Conservation (phyloP, 1,284 basidiomycete species). For the Cryptococcus sp. region DNA sequence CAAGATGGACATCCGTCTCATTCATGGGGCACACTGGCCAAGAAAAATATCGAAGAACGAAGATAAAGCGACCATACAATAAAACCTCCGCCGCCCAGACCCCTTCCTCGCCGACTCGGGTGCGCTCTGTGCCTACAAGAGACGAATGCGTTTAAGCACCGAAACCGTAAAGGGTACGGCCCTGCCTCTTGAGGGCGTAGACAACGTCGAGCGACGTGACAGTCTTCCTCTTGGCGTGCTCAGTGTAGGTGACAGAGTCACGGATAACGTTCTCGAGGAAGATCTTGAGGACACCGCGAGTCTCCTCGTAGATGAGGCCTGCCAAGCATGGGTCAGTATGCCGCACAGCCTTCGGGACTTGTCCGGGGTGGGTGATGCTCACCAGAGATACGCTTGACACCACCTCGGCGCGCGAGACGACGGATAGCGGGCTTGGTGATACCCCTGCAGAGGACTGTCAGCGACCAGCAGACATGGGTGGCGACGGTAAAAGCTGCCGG, state of each 20-base stretch:
- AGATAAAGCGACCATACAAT: neutral
- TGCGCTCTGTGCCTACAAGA: neutral
- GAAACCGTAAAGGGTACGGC: constrained; percentile 82
- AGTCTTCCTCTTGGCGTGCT: constrained; percentile 90
- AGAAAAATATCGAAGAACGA: neutral
- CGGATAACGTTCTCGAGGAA: constrained; percentile 67
- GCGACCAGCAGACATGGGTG: constrained; percentile 22
- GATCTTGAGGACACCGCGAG: constrained; percentile 77
- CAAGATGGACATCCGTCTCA: no score
- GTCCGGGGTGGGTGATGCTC: neutral
- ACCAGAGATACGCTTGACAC: constrained; percentile 92
- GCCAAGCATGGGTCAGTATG: neutral
- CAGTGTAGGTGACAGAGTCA: constrained; percentile 84
- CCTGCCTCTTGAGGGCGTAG: constrained; percentile 88
- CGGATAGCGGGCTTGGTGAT: constrained; percentile 90
- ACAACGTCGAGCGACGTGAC: constrained; percentile 76
- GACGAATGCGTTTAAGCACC: constrained; percentile 55
- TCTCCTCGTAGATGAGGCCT: constrained; percentile 83
- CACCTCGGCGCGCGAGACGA: constrained; percentile 89
- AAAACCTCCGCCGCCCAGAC: neutral
- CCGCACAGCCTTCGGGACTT: no score
- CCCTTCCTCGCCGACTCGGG: no score
- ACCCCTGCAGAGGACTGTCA: constrained; percentile 43
- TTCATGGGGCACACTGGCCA: no score
- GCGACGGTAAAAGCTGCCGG: neutral